Evolutionary conservation across 2,329 filamentous ascomycete species (phyloP), one percentile per base, ranked within the genome.

Genomic region (Atkinsonella hypoxylon): DNA sequence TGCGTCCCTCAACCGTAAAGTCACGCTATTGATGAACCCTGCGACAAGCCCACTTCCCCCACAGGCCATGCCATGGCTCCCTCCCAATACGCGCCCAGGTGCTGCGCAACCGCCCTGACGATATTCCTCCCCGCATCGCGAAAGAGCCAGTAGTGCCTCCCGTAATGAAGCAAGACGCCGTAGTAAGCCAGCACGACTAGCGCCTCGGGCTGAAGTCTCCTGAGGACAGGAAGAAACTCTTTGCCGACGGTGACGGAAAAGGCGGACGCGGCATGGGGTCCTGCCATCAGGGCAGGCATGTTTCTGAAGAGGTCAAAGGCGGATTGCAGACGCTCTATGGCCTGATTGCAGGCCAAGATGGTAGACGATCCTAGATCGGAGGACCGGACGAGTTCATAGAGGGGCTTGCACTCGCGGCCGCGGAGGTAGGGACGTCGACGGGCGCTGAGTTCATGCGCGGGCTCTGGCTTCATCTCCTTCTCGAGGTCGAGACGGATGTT

Each of bases 121-220:
- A 69, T 44, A 42, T 58, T 59, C 0, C 59, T 58, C 1, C 67
- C 67, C 2, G 61, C 61, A 47, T 60, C 58, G 5, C 61, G 66
- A 55, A 71, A 63, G 26, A 70, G 60, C 71, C 72, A 75, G 36
- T 62, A 58, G 4, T 58, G 53, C 9, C 67, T 61, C 40, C 64
- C 68, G 13, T 62, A 63, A 53, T 75, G 69, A n/a, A 77, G 60
- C 41, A 77, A 56, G 4, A 75, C 66, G 11, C 72, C 73, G 52
- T 75, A 76, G 55, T 77, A 69, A 6, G 71, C 73, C 20, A 78
- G 59, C 7, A 77, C 66, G 11, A 74, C 61, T 22, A 78, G 60
- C 8, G 70, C 70, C 45, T 70, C 69, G 0, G 70, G 67, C 0
- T 62, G 61, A n/a, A 63, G 57, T 30, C 64, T 62, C 15, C 61